Percentiles rank a stretch among this genome's conserved stretches.
Evolutionary conservation across 2,329 filamentous ascomycete species (phyloP).

Genomic region (Ascochyta clinopodiicola): DNA sequence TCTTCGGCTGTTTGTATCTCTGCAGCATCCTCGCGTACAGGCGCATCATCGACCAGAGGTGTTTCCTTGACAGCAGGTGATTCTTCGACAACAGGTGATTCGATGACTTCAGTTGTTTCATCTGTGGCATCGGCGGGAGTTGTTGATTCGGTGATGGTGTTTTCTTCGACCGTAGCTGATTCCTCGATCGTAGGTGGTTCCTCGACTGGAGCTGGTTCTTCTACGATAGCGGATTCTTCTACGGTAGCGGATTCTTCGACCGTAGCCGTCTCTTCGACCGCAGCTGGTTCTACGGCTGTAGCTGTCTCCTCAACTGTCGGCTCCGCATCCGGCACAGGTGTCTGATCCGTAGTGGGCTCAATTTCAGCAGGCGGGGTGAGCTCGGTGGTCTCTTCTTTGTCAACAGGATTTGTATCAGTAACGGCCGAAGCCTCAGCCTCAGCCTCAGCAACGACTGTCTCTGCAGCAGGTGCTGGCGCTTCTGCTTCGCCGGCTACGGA

Average conservation of each 20-base stretch:
- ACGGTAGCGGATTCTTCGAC: not conserved
- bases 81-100: not conserved
- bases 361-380: not conserved
- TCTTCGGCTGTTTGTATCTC: not conserved
- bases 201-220: not conserved
- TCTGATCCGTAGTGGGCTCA: not conserved
- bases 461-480: slow-evolving; percentile 2
- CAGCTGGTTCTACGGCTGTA: not conserved
- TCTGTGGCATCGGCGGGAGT: not conserved
- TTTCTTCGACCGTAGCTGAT: not conserved
- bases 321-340: not conserved
- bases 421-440: not conserved
- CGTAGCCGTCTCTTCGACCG: not conserved
- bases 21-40: not conserved
- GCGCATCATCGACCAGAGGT: not conserved
- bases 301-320: not conserved
- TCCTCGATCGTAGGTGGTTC: slow-evolving; percentile 6
- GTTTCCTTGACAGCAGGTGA: not conserved
- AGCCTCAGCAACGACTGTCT: not conserved
- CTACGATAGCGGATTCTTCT: not conserved
- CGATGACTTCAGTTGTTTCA: not conserved
- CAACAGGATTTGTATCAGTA: not conserved
- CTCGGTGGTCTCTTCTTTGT: not conserved
- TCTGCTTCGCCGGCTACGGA: slow-evolving; percentile 1
- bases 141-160: not conserved